Base-by-base conservation (phyloP, 306 rosid species). In the Cyamopsis tetragonoloba region DNA sequence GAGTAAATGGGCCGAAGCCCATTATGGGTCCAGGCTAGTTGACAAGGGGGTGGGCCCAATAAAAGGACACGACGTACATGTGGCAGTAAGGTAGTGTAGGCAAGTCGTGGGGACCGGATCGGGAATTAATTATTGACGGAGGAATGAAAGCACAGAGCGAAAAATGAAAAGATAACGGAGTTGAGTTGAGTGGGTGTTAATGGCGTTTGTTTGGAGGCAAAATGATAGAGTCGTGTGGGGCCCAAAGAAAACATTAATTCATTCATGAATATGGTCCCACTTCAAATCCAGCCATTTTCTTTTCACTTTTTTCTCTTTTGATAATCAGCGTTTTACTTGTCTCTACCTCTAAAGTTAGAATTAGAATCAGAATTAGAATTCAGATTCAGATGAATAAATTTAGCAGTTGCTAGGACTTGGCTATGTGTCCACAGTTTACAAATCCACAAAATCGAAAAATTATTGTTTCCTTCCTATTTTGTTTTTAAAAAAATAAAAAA, bases 161-260 rank as follows among this genome's bases (percentile, higher is more conserved):
- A 60, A 26, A 60, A 26, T 43, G 35, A 71, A 75, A 70, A 53
- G 51, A 67, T n/a, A n/a, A 64, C 23, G 69, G 66, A 26, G 84
- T 31, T 44, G 58, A 65, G 59, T n/a, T n/a, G n/a, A n/a, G n/a
- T n/a, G n/a, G 17, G 30, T 12, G 74, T 72, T 81, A 79, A 83
- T 71, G 86, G 91, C 55, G 69, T 85, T 81, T 86, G 88, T 81
- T 84, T 66, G 76, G 53, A 69, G 71, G 88, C 76, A 74, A 76
- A 88, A 83, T 76, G 83, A 79, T 73, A 8, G 80, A 54, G 84
- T 19, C 83, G 77, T 70, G 91, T 88, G 91, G 32, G 74, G 53
- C 30, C 71, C 72, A 68, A 67, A 27, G 30, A 65, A 57, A 65
- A 53, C 72, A 77, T 66, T 27, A 66, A 76, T 17, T 62, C 81